Evolutionary conservation across 2,329 filamentous ascomycete species (phyloP).

Genomic region (Pyrenophora tritici-repentis): DNA sequence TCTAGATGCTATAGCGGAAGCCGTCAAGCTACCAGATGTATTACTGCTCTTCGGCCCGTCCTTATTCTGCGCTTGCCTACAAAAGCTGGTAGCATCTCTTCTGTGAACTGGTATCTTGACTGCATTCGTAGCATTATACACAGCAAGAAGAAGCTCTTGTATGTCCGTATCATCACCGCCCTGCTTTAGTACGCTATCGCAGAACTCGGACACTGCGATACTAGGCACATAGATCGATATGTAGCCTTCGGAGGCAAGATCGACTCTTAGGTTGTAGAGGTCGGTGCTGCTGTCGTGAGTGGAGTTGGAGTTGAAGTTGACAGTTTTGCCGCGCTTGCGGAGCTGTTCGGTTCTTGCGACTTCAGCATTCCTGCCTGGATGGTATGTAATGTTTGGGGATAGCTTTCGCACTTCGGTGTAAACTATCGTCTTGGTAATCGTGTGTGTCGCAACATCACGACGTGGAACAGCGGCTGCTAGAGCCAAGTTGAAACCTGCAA

Average conservation of each 20-base stretch:
- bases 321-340: background rate
- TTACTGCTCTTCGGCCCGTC: background rate
- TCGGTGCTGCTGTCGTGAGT: background rate
- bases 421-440: background rate
- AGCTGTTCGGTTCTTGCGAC: background rate
- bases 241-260: constrained; percentile 5
- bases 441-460: background rate
- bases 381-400: too few relatives aligned
- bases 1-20: background rate
- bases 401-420: background rate
- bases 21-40: fast-evolving
- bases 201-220: background rate
- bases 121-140: background rate
- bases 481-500: background rate
- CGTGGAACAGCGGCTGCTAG: background rate
- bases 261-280: constrained; percentile 6
- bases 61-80: background rate
- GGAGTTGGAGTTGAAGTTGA: fast-evolving
- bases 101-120: background rate
- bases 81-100: constrained; percentile 1
- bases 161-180: background rate
- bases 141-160: background rate
- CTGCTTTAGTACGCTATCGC: background rate
- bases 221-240: constrained; percentile 6
- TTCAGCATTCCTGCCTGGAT: background rate